Conservation (phyloP, 2,329 filamentous ascomycete species). For the Didymella segeticola region DNA sequence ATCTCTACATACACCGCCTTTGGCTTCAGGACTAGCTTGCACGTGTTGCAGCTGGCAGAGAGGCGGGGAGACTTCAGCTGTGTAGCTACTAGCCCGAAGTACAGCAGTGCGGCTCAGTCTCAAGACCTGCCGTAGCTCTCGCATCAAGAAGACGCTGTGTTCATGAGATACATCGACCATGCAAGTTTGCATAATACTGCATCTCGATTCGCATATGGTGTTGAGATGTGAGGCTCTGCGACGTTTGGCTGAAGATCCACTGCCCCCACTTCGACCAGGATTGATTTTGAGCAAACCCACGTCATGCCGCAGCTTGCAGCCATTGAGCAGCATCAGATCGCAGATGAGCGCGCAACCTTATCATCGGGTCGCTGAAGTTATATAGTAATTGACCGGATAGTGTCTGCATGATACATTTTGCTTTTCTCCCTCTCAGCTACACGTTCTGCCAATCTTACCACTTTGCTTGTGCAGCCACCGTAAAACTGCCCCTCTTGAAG, state of each 20-base stretch:
- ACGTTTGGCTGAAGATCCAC: constrained; percentile 10
- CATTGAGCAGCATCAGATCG: constrained; percentile 12
- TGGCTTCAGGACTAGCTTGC: constrained; percentile 2
- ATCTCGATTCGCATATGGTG: constrained; percentile 12
- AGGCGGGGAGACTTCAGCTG: not conserved
- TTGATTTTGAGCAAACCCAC: constrained; percentile 12
- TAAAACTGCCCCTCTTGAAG: constrained; percentile 22
- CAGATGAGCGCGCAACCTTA: constrained; percentile 11
- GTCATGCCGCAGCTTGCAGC: constrained; percentile 17
- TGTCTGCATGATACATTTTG: not conserved
- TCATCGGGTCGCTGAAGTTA: constrained; percentile 15
- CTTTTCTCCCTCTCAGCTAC: constrained; percentile 1
- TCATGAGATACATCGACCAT: not conserved
- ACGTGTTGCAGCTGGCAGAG: not conserved
- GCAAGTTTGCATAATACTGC: not conserved
- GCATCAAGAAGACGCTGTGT: not conserved
- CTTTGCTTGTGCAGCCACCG: constrained; percentile 1
- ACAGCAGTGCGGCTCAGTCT: not conserved
- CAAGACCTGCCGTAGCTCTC: not conserved
- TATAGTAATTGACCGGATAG: constrained; percentile 14
- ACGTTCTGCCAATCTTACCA: not conserved
- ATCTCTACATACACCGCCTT: not conserved
- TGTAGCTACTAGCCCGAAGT: not conserved
- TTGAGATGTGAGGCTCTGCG: constrained; percentile 15
- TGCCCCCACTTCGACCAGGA: constrained; percentile 15